phyloP scores from a whole-genome alignment of 2,329 filamentous ascomycete genomes.

The Colletotrichum chlorophyti region DNA sequence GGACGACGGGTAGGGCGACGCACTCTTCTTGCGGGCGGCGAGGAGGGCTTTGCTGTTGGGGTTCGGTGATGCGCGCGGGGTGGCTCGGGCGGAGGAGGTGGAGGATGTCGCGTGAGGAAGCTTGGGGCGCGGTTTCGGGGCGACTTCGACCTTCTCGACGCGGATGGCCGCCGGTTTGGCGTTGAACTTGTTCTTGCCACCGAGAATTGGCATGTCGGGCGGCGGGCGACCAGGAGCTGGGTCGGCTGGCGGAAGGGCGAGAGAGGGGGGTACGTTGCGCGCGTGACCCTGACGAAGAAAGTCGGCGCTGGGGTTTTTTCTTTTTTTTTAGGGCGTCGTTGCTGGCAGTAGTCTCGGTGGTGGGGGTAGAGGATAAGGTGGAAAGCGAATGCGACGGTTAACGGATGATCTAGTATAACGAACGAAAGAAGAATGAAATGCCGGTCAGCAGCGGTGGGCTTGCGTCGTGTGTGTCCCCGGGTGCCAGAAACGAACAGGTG shows the following conservation, averaged over 20 bases:
- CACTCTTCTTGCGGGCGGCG: constrained; percentile 48
- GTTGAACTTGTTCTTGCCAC: constrained; percentile 58
- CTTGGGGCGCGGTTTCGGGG: constrained; percentile 45
- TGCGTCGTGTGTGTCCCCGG: background rate
- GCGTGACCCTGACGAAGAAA: background rate
- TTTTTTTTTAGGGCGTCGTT: background rate
- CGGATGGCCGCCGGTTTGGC: constrained; percentile 56
- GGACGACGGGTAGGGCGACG: constrained; percentile 48
- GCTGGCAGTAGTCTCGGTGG: no score
- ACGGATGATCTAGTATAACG: background rate
- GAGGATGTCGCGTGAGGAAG: constrained; percentile 39
- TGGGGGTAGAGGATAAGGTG: no score
- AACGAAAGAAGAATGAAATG: background rate
- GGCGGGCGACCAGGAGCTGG: background rate
- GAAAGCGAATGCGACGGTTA: background rate
- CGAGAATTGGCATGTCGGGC: constrained; percentile 42
- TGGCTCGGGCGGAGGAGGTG: constrained; percentile 41
- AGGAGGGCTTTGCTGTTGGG: constrained; percentile 32
- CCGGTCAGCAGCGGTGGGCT: background rate
- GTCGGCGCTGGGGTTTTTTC: background rate
- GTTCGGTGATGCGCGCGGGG: constrained; percentile 49
- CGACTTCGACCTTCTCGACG: constrained; percentile 58
- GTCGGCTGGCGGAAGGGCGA: background rate
- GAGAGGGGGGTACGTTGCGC: background rate
- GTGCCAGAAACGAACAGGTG: background rate